Base-by-base conservation (phyloP, 176 grass and related monocot species). In the Dactylis glomerata region DNA sequence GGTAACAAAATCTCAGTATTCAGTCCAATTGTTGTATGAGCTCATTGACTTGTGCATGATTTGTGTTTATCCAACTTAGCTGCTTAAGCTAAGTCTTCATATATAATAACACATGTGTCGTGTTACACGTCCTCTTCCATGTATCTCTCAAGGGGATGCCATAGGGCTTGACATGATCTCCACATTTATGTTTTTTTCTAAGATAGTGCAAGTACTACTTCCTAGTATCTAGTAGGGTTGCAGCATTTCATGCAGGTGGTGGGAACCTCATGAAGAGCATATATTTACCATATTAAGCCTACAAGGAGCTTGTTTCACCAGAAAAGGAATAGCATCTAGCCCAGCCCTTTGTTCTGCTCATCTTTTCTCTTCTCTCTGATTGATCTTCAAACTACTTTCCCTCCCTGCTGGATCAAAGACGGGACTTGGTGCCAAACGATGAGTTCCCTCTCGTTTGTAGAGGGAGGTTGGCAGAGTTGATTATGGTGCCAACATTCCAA, bases 1-100 rank as follows among this genome's bases (percentile, higher is more conserved):
- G 88, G 93, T 99, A 94, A 90, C 59, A 6, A 44, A 76, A 73
- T 41, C 62, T 38, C 23, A 44, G 23, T 41, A 26, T 22, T 57
- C 66, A 37, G 30, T 81, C 67, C 34, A 55, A n/a, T 74, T 26
- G 55, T 61, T 37, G 23, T 86, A 69, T 79, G 64, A 83, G 32
- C 40, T 3, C 12, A 80, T 45, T 73, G 58, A 31, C 5, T 73
- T 72, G 68, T 62, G 27, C 33, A 24, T 76, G 49, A 81, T 20
- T 57, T 67, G 30, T 42, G 13, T 70, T 79, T 84, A n/a, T 47
- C 26, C 6, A 76, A 41, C 22, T 37, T 77, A 59, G 70, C 34
- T 82, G 3, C 41, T 81, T 88, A 51, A 63, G 67, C 75, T 79
- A 54, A 77, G 71, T 49, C 62, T 49, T 54, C 32, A 62, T 52